phyloP scores from a whole-genome alignment of 1,284 basidiomycete species.

The Ceratobasidium sp. region DNA sequence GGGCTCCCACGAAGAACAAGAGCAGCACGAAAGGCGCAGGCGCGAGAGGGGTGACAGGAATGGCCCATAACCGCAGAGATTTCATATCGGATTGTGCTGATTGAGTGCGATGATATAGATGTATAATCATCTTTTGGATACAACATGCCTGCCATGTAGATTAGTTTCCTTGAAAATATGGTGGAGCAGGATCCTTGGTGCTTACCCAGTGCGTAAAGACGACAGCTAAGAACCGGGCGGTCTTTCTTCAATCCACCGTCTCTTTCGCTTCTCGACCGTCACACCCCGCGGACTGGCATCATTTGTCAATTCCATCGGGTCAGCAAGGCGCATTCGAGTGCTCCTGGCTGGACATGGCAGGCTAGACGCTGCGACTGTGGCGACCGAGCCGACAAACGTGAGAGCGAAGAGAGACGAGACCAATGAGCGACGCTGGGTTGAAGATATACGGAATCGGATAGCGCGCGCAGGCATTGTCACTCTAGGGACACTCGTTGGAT shows the following conservation, averaged over 20 bases:
- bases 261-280: constrained; percentile 73
- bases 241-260: constrained; percentile 84
- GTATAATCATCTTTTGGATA: constrained; percentile 14
- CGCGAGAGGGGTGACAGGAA: constrained; percentile 22
- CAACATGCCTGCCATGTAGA: background rate
- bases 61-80: background rate
- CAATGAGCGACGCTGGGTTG: constrained; percentile 74
- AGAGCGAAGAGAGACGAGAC: constrained; percentile 81
- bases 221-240: constrained; percentile 28
- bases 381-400: constrained; percentile 79
- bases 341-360: constrained; percentile 76
- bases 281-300: constrained; percentile 48
- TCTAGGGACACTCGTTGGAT: background rate
- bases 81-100: constrained; percentile 2
- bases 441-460: constrained; percentile 65
- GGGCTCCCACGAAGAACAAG: constrained; percentile 72
- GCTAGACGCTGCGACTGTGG: constrained; percentile 84
- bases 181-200: background rate
- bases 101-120: constrained; percentile 13
- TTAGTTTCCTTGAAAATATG: background rate
- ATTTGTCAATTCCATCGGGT: constrained; percentile 21
- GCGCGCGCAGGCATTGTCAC: constrained; percentile 40
- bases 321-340: constrained; percentile 32
- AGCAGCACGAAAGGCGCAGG: constrained; percentile 47
- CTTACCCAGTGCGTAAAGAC: background rate